Conservation (phyloP, 306 rosid genomes). For the Malus asiatica region DNA sequence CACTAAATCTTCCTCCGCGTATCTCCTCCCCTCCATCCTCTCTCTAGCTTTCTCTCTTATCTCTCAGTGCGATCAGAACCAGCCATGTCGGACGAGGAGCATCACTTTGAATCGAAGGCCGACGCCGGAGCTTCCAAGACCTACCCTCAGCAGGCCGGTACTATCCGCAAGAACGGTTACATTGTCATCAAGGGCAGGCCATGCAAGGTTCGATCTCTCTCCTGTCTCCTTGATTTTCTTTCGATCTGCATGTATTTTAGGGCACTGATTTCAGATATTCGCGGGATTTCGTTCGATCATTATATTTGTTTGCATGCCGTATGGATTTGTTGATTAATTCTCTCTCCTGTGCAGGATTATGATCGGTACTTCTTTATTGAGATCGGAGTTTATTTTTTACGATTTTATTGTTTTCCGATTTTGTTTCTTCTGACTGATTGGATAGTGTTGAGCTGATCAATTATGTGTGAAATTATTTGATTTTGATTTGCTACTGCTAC, state of each 20-base stretch:
- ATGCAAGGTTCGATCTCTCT: conserved; percentile 60
- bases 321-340: neutral
- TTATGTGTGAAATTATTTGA: neutral
- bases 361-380: neutral
- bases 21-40: neutral
- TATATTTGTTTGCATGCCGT: neutral
- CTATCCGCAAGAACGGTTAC: conserved; percentile 91
- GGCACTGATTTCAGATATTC: neutral
- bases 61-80: neutral
- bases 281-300: neutral
- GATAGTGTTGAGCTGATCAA: neutral
- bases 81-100: conserved; percentile 96
- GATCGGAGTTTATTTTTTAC: neutral
- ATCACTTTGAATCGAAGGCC: conserved; percentile 91
- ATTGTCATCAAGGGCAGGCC: conserved; percentile 83
- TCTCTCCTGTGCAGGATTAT: neutral
- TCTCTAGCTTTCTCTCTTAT: neutral
- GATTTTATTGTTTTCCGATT: neutral
- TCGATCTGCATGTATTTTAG: neutral
- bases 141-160: conserved; percentile 93
- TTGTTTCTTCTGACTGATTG: neutral
- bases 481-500: neutral
- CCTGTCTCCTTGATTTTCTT: neutral
- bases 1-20: neutral
- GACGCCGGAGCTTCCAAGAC: conserved; percentile 99